Evolutionary conservation across 73 alveolate genomes (phyloP), one percentile per base, ranked within the genome.

Genomic region (Durusdinium trenchii): DNA sequence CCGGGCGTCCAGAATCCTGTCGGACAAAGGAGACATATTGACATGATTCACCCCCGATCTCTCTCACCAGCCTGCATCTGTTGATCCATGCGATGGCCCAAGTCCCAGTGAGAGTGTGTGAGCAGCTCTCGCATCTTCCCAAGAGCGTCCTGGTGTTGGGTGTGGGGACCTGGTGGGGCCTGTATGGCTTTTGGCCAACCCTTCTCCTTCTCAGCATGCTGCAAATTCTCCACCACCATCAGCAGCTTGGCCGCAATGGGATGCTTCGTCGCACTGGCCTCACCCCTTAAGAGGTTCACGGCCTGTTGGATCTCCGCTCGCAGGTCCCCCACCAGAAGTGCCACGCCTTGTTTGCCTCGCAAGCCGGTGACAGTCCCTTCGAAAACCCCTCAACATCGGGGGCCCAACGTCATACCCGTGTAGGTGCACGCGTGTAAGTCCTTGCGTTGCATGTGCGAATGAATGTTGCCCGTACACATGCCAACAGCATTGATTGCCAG

Each of bases 251-350:
- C 76, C 16, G 18, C 43, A 62, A 62, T 62, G 4, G 76, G 16
- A 62, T 62, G 76, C 50, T 12, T n/a, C 82, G 78, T 26, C 40
- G 38, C 3, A n/a, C n/a, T 16, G 42, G 62, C 43, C 16, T 40
- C 32, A 45, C 23, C 71, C 28, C 46, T 47, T 67, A 81, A 48
- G 50, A 3, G 35, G 3, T 35, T 48, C 9, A 81, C n/a, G 71
- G 91, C 91, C 86, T 90, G 86, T 38, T 90, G 96, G 40, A 90
- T 67, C 96, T 90, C 96, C 43, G 69, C 75, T 60, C 96, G 96
- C 69, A 90, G 47, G 75, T 90, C 96, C 62, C 96, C 96, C 43
- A 90, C 96, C n/a, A 90, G 51, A 51, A 90, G 42, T 14, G 96
- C 96, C 61, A 90, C 96, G 16, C 75, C 86, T 64, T 90, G 96